These are phyloP conservation scores for Lactarius sanguifluus DNA, from an alignment of 768 basidiomycete genomes.

Conservation along the genomic window DNA sequence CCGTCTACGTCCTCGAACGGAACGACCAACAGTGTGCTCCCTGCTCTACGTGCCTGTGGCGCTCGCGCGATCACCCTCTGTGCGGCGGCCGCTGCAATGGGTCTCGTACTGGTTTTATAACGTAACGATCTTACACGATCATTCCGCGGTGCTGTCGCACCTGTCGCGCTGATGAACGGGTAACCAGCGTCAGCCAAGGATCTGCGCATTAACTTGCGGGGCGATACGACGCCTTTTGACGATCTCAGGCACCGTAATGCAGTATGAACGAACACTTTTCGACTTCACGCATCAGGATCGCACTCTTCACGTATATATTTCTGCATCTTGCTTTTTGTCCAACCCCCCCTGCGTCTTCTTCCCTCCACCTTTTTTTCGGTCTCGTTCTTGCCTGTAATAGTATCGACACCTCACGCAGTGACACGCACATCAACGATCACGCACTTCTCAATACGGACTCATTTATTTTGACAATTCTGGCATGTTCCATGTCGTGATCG, in stretches of 20 bases:
- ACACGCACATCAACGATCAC: background rate
- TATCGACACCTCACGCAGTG: background rate
- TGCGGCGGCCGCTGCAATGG: background rate
- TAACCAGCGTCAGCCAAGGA: background rate
- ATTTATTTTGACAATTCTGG: background rate
- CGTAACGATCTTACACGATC: background rate
- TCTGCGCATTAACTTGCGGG: background rate
- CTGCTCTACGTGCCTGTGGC: background rate
- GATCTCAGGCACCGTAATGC: background rate
- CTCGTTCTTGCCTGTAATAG: background rate
- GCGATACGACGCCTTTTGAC: background rate
- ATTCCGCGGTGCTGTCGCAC: background rate
- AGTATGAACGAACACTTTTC: background rate
- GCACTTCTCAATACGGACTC: background rate
- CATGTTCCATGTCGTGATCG: background rate
- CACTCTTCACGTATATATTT: background rate
- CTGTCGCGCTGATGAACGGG: background rate
- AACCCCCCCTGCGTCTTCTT: background rate
- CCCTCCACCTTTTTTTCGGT: background rate
- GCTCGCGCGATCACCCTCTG: background rate
- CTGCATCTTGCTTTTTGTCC: conserved; percentile 1
- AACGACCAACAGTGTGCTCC: conserved; percentile 5
- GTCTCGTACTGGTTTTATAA: conserved; percentile 7
- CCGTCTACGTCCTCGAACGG: background rate
- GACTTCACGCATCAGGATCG: background rate